Percentiles rank a stretch among this genome's conserved stretches.
phyloP scores from a whole-genome alignment of 2,329 filamentous ascomycete genomes.

The Aspergillus caelatus region DNA sequence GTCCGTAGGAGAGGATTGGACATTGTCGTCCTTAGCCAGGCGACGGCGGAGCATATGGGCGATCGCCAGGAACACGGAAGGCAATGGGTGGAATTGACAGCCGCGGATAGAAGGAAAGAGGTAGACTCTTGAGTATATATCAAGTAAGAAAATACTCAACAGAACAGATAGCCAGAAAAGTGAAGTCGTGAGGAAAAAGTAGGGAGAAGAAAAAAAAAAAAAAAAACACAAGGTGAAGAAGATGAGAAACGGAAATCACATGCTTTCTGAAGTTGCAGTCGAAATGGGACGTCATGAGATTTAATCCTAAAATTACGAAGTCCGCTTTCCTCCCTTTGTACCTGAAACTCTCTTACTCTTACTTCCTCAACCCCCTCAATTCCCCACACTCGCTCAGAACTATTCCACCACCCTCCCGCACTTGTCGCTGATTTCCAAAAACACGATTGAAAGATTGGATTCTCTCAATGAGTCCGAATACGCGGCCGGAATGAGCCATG shows the following conservation, averaged over 20 bases:
- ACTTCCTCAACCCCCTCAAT: background rate
- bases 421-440: background rate
- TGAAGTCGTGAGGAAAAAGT: constrained; percentile 1
- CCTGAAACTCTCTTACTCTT: background rate
- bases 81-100: background rate
- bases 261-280: constrained; percentile 6
- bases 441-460: background rate
- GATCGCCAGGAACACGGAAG: constrained; percentile 18
- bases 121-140: background rate
- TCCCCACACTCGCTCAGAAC: background rate
- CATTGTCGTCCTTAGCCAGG: constrained; percentile 41
- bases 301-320: background rate
- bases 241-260: constrained; percentile 14
- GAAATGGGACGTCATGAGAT: constrained; percentile 4
- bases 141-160: background rate
- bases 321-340: background rate
- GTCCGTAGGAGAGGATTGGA: constrained; percentile 22
- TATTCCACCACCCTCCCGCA: background rate
- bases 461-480: constrained; percentile 15
- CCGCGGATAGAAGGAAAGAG: background rate
- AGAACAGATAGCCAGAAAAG: background rate
- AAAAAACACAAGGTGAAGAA: constrained; percentile 4
- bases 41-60: constrained; percentile 45
- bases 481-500: constrained; percentile 33
- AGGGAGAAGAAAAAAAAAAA: background rate